Conservation (phyloP, 2,329 filamentous ascomycete genomes). For the Simplicillium aogashimaense region DNA sequence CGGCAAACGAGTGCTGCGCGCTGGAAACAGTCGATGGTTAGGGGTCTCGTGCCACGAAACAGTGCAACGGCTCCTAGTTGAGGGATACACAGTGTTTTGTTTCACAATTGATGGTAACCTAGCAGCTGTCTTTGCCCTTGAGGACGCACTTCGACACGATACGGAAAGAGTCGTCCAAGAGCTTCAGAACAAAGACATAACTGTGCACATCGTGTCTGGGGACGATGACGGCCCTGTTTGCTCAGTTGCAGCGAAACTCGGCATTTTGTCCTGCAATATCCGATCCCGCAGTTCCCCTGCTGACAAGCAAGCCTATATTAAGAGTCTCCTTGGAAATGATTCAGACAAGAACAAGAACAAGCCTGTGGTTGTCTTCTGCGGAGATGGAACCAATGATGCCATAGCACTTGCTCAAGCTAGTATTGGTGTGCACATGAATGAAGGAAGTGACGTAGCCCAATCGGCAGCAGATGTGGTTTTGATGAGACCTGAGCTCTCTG, state of each 20-base stretch:
- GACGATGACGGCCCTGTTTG: constrained; percentile 42
- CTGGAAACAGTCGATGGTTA: constrained; percentile 42
- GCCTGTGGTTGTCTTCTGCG: constrained; percentile 54
- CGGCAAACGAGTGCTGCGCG: constrained; percentile 22
- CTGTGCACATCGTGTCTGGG: constrained; percentile 39
- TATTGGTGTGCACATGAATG: constrained; percentile 60
- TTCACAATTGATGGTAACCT: constrained; percentile 27
- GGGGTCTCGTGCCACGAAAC: constrained; percentile 15
- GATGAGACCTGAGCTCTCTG: constrained; percentile 42
- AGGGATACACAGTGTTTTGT: constrained; percentile 35
- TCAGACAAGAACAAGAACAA: constrained; percentile 9
- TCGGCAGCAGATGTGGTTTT: constrained; percentile 62
- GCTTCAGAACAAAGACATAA: constrained; percentile 27
- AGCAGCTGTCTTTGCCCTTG: constrained; percentile 32
- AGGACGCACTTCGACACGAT: constrained; percentile 35
- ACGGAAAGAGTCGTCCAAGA: constrained; percentile 21
- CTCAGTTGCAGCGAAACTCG: constrained; percentile 25
- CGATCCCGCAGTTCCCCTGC: constrained; percentile 31
- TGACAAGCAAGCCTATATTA: constrained; percentile 36
- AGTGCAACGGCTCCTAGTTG: constrained; percentile 23
- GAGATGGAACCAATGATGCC: constrained; percentile 74
- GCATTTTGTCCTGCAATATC: constrained; percentile 26
- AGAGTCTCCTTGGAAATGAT: constrained; percentile 18
- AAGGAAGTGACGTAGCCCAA: constrained; percentile 53
- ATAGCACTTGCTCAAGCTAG: constrained; percentile 60